Base-by-base conservation (phyloP, 1,139 yeast genomes). In the Chernovozyma sophiae-reginae region DNA sequence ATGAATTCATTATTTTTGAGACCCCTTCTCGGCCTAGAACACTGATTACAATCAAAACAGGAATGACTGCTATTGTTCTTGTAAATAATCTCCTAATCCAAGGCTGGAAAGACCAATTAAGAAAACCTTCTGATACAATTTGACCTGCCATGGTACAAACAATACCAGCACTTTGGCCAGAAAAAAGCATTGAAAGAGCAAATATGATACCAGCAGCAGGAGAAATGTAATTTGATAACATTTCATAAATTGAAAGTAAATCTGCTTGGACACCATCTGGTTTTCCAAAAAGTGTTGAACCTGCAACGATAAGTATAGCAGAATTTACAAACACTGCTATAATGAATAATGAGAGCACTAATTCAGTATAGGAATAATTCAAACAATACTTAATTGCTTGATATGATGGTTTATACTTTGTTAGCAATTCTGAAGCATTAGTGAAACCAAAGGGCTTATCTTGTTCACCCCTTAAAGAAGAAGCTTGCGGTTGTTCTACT, bases 101-200 rank as follows among this genome's bases (percentile, higher is more conserved):
- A 2, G 92, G 90, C 33, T 75, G 66, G 22, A 83, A 49, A 1
- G 77, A 68, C 94, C 92, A 84, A 43, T 82, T 76, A 33, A 84
- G 62, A 50, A 83, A 84, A 0, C 94, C 94, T 55, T 84, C 94
- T 38, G 86, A 78, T 10, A 84, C 83, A 56, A 84, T 79, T 58
- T 84, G 90, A 2, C 92, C 92, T 1, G 90, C 81, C 72, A 84
- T 72, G 1, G 94, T 84, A 56, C 92, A 83, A 2, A 83, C 87
- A 16, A 84, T 79, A 22, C 92, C 92, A 1, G 92, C 92, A 47
- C 86, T 79, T 50, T 83, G 86, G 14, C 92, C 90, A 3, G 89
- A 79, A 46, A 82, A 82, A 33, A 84, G 60, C 69, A 84, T 71
- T 0, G 90, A 87, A 39, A 83, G 62, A 10, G 86, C 87, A 61